A percentile compares a stretch with the other conserved stretches of the same genome.
These are phyloP conservation scores for Suhomyces sp. DNA, from an alignment of 805 yeast species.

Conservation along the genomic window DNA sequence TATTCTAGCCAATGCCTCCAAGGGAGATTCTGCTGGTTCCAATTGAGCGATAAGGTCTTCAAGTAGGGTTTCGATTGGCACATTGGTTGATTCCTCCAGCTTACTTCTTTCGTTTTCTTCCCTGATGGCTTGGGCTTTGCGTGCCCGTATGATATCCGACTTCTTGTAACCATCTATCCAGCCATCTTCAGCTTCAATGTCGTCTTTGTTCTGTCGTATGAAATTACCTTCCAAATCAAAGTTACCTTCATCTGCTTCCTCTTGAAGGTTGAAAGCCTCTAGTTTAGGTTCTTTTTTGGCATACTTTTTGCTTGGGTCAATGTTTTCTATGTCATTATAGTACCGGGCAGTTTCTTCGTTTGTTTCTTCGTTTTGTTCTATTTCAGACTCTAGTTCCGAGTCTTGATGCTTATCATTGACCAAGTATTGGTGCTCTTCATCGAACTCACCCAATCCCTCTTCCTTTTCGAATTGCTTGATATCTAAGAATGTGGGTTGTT, in stretches of 20 bases:
- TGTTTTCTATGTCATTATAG: conserved; percentile 28
- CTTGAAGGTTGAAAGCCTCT: conserved; percentile 61
- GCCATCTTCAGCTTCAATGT: conserved; percentile 28
- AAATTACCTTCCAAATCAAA: conserved; percentile 65
- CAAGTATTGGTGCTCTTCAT: conserved; percentile 14
- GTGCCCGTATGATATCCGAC: conserved; percentile 42
- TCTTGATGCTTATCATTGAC: conserved; percentile 16
- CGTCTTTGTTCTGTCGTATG: conserved; percentile 37
- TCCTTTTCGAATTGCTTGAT: conserved; percentile 34
- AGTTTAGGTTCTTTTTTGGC: conserved; percentile 38
- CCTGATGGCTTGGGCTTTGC: conserved; percentile 34
- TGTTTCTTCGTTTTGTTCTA: conserved; percentile 13
- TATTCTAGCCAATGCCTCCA: conserved; percentile 52
- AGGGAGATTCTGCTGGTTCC: conserved; percentile 59
- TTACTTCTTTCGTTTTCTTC: conserved; percentile 18
- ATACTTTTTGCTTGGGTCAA: conserved; percentile 6
- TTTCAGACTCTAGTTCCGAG: too few relatives aligned
- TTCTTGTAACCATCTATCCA: conserved; percentile 38
- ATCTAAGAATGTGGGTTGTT: conserved; percentile 26
- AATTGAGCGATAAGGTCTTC: conserved; percentile 39
- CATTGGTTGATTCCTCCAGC: conserved; percentile 2
- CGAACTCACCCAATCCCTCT: conserved; percentile 21
- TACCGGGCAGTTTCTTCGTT: conserved; percentile 15
- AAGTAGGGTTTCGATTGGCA: conserved; percentile 20
- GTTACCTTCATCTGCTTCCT: conserved; percentile 57